These are phyloP conservation scores for Diaporthe caulivora DNA, from an alignment of 2,329 filamentous ascomycete species.

Conservation along the genomic window DNA sequence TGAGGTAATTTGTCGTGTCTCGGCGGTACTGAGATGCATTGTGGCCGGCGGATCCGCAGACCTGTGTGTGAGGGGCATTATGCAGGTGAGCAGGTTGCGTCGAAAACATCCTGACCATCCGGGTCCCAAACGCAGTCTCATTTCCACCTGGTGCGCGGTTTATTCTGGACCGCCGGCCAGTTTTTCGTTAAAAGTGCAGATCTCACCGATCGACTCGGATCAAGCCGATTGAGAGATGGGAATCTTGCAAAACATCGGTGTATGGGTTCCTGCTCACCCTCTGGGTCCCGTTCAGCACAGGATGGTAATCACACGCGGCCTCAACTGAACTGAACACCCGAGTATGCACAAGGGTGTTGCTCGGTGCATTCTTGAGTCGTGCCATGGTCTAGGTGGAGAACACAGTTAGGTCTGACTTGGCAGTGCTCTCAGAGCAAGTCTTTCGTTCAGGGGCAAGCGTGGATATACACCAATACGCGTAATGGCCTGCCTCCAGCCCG, in stretches of 20 bases:
- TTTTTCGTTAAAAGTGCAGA: background rate
- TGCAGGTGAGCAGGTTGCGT: background rate
- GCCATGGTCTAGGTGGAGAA: slow-evolving; percentile 1
- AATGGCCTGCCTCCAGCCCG: background rate
- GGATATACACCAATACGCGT: background rate
- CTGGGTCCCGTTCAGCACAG: too few species aligned
- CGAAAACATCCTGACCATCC: background rate
- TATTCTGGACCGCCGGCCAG: background rate
- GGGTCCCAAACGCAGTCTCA: background rate
- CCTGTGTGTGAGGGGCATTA: background rate
- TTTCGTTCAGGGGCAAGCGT: background rate
- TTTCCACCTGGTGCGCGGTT: slow-evolving; percentile 2
- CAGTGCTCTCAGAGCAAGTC: slow-evolving; percentile 15
- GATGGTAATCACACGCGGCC: background rate
- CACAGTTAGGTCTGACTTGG: slow-evolving; percentile 7
- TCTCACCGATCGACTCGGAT: background rate
- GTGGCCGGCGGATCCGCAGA: slow-evolving; percentile 13
- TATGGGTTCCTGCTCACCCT: slow-evolving; percentile 3
- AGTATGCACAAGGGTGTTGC: background rate
- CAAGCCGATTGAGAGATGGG: background rate
- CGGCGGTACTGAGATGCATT: slow-evolving; percentile 2
- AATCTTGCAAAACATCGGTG: slow-evolving; percentile 6
- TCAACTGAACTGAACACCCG: background rate
- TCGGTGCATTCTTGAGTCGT: slow-evolving; percentile 1
- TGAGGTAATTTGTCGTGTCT: slow-evolving; percentile 12